Evolutionary conservation across 2,329 filamentous ascomycete species (phyloP).

Genomic region (Xylariaceae sp.): DNA sequence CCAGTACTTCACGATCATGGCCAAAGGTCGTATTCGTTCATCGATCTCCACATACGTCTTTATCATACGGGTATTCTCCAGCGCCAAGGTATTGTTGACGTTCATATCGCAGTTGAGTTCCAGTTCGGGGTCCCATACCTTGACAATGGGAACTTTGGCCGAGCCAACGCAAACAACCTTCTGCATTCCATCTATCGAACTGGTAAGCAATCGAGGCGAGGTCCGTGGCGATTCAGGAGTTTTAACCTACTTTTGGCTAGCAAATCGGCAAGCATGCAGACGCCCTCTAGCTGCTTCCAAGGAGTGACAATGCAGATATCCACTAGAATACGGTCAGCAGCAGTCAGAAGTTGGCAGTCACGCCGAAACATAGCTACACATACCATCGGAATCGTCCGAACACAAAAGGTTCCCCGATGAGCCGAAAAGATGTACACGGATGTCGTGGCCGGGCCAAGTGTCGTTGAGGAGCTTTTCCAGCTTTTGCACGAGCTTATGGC

Average conservation of each 20-base stretch:
- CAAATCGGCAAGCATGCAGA: constrained; percentile 84
- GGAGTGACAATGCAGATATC: constrained; percentile 96
- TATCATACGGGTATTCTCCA: constrained; percentile 98
- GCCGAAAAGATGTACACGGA: constrained; percentile 91
- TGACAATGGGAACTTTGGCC: constrained; percentile 96
- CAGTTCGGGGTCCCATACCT: constrained; percentile 95
- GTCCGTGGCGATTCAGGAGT: constrained; percentile 16
- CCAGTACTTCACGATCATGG: constrained; percentile 98
- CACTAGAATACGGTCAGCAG: constrained; percentile 53
- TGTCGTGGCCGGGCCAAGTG: constrained; percentile 86
- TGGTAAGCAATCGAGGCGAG: constrained; percentile 32
- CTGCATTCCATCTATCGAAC: constrained; percentile 78
- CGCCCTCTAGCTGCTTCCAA: constrained; percentile 79
- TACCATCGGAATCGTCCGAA: constrained; percentile 93
- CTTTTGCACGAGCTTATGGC: constrained; percentile 75
- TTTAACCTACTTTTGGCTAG: constrained; percentile 69
- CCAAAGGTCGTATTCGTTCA: constrained; percentile 79
- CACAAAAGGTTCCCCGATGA: constrained; percentile 93
- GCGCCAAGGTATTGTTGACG: constrained; percentile 90
- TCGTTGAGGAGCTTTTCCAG: constrained; percentile 82
- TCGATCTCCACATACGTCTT: constrained; percentile 94
- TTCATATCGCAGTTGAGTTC: constrained; percentile 94
- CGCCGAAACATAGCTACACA: constrained; percentile 38
- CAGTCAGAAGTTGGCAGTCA: neutral
- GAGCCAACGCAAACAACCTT: constrained; percentile 90